Conservation (phyloP, 345 rosid species). For the Eucalyptus rudis region DNA sequence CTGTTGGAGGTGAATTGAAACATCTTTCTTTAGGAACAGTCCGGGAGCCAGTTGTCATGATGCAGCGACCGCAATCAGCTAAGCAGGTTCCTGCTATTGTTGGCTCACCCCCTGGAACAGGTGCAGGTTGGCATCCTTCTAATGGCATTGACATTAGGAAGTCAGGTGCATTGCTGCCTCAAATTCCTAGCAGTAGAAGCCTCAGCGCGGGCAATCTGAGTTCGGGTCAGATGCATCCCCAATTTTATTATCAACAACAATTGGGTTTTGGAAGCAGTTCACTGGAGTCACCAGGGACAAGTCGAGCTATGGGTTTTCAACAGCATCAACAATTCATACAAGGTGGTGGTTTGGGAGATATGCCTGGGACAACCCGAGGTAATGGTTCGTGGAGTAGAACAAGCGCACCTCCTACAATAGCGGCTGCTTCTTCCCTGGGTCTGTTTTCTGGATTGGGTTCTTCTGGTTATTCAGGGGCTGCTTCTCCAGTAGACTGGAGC, state of each 20-base stretch:
- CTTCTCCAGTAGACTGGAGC: conserved; percentile 69
- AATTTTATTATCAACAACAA: conserved; percentile 39
- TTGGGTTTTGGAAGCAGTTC: background rate
- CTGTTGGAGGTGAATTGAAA: conserved; percentile 43
- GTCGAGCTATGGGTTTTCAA: background rate
- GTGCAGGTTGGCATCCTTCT: conserved; percentile 39
- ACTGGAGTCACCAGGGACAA: background rate
- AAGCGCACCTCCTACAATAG: conserved; percentile 33
- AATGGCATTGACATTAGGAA: conserved; percentile 33
- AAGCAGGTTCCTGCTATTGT: conserved; percentile 35
- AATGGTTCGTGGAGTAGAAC: conserved; percentile 43
- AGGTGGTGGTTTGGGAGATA: conserved; percentile 24
- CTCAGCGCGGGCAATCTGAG: conserved; percentile 18
- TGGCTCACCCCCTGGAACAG: conserved; percentile 36
- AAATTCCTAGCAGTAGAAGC: conserved; percentile 24
- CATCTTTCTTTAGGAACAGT: conserved; percentile 28
- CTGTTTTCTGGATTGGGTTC: conserved; percentile 61
- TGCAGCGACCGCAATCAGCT: conserved; percentile 60
- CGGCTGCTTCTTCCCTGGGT: conserved; percentile 77
- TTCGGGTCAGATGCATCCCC: conserved; percentile 44
- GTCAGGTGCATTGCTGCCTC: conserved; percentile 40
- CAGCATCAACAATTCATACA: conserved; percentile 28
- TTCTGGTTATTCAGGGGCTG: conserved; percentile 37
- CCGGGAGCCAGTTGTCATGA: conserved; percentile 53
- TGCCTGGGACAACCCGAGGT: conserved; percentile 27